Conservation (phyloP, 306 rosid species). For the Cicer pinnatifidum region DNA sequence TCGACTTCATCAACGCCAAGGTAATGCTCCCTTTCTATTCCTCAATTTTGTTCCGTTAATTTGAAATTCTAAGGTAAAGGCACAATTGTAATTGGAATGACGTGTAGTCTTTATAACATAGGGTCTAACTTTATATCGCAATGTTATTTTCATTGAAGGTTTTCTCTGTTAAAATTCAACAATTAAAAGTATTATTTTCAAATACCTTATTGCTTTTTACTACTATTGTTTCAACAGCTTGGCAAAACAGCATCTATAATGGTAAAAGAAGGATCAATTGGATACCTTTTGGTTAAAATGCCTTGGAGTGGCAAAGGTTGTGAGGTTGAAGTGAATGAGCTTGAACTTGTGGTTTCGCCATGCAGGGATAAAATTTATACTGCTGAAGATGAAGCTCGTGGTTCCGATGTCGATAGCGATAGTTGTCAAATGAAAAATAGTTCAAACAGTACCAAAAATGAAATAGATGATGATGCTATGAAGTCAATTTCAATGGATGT, state of each 20-base stretch:
- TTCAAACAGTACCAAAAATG: conserved; percentile 51
- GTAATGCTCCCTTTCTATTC: conserved; percentile 35
- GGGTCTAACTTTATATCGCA: neutral
- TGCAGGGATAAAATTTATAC: conserved; percentile 45
- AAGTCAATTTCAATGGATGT: conserved; percentile 70
- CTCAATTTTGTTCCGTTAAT: conserved; percentile 1
- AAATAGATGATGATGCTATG: conserved; percentile 47
- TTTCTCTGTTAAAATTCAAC: neutral
- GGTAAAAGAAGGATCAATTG: conserved; percentile 91
- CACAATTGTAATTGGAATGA: conserved; percentile 7
- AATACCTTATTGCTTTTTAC: conserved; percentile 15
- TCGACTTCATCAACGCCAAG: conserved; percentile 79
- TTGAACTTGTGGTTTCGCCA: conserved; percentile 83
- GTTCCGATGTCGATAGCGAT: conserved; percentile 43
- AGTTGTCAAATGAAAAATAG: conserved; percentile 30
- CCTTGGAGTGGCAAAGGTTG: conserved; percentile 91
- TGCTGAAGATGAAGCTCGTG: conserved; percentile 54
- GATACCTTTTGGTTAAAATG: conserved; percentile 72
- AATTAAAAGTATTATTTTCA: neutral
- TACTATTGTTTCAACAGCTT: conserved; percentile 53
- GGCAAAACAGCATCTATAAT: conserved; percentile 58
- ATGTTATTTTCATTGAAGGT: conserved; percentile 7
- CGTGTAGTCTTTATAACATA: conserved; percentile 2
- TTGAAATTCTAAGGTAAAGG: neutral
- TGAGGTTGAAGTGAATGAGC: conserved; percentile 83